A percentile compares a stretch with the other conserved stretches of the same genome.
These are phyloP conservation scores for Thalassia testudinum DNA, from an alignment of 116 monocot species.

Conservation along the genomic window DNA sequence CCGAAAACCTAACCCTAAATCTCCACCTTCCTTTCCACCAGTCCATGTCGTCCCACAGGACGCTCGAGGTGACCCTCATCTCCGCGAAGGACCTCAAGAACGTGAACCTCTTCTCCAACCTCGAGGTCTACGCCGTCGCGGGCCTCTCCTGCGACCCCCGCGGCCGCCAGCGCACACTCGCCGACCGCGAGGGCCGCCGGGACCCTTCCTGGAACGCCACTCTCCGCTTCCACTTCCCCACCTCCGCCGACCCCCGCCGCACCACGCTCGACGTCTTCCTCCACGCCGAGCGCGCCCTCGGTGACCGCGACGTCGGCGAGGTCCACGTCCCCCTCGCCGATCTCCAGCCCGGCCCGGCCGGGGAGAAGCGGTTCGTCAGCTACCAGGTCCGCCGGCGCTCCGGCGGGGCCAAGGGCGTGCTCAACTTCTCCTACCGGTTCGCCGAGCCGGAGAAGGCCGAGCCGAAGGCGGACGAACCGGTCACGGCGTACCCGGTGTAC, in stretches of 20 bases:
- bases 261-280: slow-evolving; percentile 18
- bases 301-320: slow-evolving; percentile 23
- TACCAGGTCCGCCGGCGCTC: slow-evolving; percentile 19
- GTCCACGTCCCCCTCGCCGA: slow-evolving; percentile 23
- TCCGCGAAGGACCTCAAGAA: slow-evolving; percentile 72
- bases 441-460: slow-evolving; percentile 1
- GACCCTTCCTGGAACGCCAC: slow-evolving; percentile 46
- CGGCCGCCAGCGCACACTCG: slow-evolving; percentile 6
- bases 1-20: background rate
- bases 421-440: slow-evolving; percentile 29
- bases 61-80: slow-evolving; percentile 73
- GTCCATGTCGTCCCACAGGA: slow-evolving; percentile 24
- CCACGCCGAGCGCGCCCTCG: slow-evolving; percentile 14
- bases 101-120: slow-evolving; percentile 14
- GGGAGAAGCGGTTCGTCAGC: slow-evolving; percentile 7
- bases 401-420: slow-evolving; percentile 14
- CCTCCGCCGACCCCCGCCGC: background rate
- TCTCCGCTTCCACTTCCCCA: slow-evolving; percentile 28
- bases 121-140: slow-evolving; percentile 12
- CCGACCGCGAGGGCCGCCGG: slow-evolving; percentile 17
- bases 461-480: slow-evolving; percentile 10
- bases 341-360: slow-evolving; percentile 5
- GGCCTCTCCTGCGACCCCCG: slow-evolving; percentile 7
- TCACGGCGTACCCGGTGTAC: slow-evolving; percentile 28
- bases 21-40: background rate